A percentile compares a stretch with the other conserved stretches of the same genome.
Conservation (phyloP, 73 alveolate species). For the Durusdinium trenchii region DNA sequence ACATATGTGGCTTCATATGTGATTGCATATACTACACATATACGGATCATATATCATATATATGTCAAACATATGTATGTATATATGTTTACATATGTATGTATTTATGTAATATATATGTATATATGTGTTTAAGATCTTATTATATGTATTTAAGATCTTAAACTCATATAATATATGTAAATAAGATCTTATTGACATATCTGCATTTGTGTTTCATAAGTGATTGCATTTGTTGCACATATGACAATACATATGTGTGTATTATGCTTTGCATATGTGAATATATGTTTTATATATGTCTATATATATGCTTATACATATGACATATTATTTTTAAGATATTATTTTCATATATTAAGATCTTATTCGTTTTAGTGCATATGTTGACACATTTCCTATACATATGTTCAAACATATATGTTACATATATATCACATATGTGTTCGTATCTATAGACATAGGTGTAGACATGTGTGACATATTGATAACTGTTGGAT, state of each 20-base stretch:
- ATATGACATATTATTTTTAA: not conserved
- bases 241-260: no score
- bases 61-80: not conserved
- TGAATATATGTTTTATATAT: not conserved
- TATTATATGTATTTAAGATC: not conserved
- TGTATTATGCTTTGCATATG: not conserved
- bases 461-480: no score
- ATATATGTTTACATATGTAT: not conserved
- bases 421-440: no score
- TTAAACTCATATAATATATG: not conserved
- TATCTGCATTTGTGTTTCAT: not conserved
- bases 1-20: no score
- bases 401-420: no score
- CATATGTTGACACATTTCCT: no score
- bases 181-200: not conserved
- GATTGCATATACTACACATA: not conserved
- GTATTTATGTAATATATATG: not conserved
- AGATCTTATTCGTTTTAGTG: not conserved
- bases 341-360: not conserved
- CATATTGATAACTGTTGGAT: no score
- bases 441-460: no score
- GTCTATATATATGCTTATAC: not conserved
- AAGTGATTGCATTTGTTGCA: no score
- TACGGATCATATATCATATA: not conserved
- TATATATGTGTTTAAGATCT: not conserved